Conservation (phyloP, 2,329 filamentous ascomycete species). For the Pyricularia sp. region DNA sequence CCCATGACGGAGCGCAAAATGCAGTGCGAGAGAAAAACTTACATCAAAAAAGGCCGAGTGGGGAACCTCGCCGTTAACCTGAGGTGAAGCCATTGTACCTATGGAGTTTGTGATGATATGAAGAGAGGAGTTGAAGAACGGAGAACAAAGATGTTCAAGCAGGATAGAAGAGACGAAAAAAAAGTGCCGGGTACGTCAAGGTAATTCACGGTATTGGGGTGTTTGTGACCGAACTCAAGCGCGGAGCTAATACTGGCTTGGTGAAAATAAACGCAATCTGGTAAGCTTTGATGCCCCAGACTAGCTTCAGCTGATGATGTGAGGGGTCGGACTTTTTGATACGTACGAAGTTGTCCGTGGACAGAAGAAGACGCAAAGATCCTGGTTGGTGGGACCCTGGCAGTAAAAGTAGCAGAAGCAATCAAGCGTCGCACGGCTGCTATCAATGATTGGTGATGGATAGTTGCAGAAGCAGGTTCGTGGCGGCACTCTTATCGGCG, state of each 20-base stretch:
- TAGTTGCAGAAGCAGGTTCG: not conserved
- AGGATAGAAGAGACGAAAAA: not conserved
- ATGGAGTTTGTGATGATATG: not conserved
- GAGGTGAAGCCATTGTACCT: constrained; percentile 20
- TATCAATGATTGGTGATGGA: not conserved
- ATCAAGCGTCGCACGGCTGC: not conserved
- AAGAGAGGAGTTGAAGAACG: not conserved
- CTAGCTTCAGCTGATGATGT: not conserved
- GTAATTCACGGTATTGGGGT: not conserved
- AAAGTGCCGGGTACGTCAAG: not conserved
- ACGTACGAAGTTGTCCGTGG: not conserved
- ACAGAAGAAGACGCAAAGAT: not conserved
- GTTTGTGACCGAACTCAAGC: not conserved
- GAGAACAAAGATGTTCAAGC: not conserved
- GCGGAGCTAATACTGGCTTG: not conserved
- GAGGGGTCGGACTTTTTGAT: not conserved
- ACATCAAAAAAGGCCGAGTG: constrained; percentile 39
- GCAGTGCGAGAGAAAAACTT: constrained; percentile 9
- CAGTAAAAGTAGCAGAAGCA: not conserved
- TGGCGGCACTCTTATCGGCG: not conserved
- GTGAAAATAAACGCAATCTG: not conserved
- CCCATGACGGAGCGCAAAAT: not conserved
- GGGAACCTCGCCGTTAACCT: constrained; percentile 38
- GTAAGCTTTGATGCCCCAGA: not conserved
- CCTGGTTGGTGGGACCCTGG: not conserved